Base-by-base conservation (phyloP, 2,329 filamentous ascomycete species). In the Aureobasidium sp. region DNA sequence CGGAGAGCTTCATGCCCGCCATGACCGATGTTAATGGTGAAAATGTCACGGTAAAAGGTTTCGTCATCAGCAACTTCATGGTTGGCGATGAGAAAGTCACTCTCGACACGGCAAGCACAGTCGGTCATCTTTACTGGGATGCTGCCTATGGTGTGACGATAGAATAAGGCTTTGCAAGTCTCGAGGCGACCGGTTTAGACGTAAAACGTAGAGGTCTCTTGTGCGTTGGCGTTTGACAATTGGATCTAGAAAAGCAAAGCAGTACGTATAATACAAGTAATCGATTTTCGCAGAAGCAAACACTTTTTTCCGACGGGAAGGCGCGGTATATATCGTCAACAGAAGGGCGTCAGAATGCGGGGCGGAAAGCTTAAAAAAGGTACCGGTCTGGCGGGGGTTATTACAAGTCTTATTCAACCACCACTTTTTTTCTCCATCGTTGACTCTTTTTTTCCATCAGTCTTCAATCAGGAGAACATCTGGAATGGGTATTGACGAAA, bases 81-180 rank as follows among this genome's bases (percentile, higher is more conserved):
- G 54, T 59, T n/a, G 54, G 54, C n/a, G 41, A 37, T 16, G 42
- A 59, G 16, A 59, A 59, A 25, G 42, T 59, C 29, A n/a, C 42
- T 27, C 34, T 59, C 15, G 54, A 59, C 3, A 59, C 54, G 30
- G 54, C 54, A 32, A 48, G 42, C 16, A 13, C 41, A 25, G 16
- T 13, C 3, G 54, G 54, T 21, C 32, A 48, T 2, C 30, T 59
- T 3, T 59, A 34, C 29, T 59, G 54, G 42, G 11, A 48, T 39
- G 16, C 41, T 48, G 54, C 25, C 30, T 59, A 39, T 13, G 54
- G 32, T n/a, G 42, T 59, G 8, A 59, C 54, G 4, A 48, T 58
- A 21, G 16, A 21, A 10, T 42, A 10, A 42, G 21, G 41, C n/a
- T 16, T 25, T 42, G 8, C 41, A 21, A 25, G 41, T 25, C 41